Percentiles rank a stretch among this genome's conserved stretches.
phyloP scores from a whole-genome alignment of 257 asterid genomes.

The Nyctanthes arbortristis region DNA sequence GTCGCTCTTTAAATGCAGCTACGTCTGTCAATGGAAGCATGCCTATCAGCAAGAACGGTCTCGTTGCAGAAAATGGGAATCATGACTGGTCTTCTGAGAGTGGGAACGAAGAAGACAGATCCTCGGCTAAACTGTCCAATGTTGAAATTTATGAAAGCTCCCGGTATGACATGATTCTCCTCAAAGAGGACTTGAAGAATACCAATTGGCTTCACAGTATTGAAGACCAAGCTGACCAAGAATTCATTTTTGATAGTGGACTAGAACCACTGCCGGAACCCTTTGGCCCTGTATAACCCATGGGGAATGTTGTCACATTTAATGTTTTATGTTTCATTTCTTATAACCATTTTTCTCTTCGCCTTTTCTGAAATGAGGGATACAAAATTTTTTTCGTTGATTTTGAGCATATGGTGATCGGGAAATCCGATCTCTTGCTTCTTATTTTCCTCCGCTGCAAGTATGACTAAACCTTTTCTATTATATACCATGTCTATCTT shows the following conservation, averaged over 20 bases:
- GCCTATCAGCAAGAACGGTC: slow-evolving; percentile 34
- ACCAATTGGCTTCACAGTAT: slow-evolving; percentile 84
- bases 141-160: slow-evolving; percentile 83
- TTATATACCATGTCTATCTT: too few relatives aligned
- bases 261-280: slow-evolving; percentile 92
- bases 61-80: slow-evolving; percentile 52
- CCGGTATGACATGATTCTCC: slow-evolving; percentile 80
- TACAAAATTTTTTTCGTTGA: neutral
- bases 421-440: too few relatives aligned
- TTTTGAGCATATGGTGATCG: neutral
- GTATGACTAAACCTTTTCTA: too few relatives aligned
- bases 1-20: slow-evolving; percentile 10
- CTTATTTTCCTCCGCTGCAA: too few relatives aligned
- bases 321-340: neutral
- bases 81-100: slow-evolving; percentile 49
- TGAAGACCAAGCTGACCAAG: slow-evolving; percentile 83
- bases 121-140: slow-evolving; percentile 56
- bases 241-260: slow-evolving; percentile 78
- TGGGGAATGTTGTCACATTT: slow-evolving; percentile 24
- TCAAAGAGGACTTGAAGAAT: slow-evolving; percentile 87
- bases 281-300: slow-evolving; percentile 62
- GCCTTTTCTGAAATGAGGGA: neutral
- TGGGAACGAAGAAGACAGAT: slow-evolving; percentile 61
- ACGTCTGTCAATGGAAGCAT: slow-evolving; percentile 47
- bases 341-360: neutral